These are phyloP conservation scores for Vaucheria bursata DNA, from an alignment of 352 stramenopile genomes.

Conservation along the genomic window DNA sequence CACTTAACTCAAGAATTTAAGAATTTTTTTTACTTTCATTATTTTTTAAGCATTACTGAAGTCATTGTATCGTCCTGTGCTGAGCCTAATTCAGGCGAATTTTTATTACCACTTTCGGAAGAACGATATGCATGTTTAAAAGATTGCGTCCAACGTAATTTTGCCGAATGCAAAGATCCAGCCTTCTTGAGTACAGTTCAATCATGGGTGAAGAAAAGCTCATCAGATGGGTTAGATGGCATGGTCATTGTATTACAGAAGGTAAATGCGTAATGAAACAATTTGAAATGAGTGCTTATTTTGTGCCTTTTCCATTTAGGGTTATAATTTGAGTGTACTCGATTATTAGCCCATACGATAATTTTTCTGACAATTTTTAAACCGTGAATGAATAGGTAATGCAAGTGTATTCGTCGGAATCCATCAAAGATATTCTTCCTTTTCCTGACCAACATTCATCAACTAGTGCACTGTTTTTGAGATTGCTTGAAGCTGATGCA, in stretches of 20 bases:
- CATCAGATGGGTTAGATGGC: constrained; percentile 29
- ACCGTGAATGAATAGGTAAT: too few relatives aligned
- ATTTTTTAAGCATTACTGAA: neutral
- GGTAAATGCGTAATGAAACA: too few relatives aligned
- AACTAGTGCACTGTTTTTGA: neutral
- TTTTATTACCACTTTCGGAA: constrained; percentile 36
- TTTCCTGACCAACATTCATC: neutral
- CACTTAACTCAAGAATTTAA: too few relatives aligned
- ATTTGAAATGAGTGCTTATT: too few relatives aligned
- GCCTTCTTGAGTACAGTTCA: constrained; percentile 25
- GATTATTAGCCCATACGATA: too few relatives aligned
- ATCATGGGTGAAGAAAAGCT: constrained; percentile 32
- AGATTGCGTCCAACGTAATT: constrained; percentile 26
- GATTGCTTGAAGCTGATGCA: neutral
- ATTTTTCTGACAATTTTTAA: too few relatives aligned
- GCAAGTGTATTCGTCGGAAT: constrained; percentile 34
- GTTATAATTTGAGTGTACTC: too few relatives aligned
- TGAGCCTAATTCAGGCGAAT: constrained; percentile 25
- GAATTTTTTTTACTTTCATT: too few relatives aligned
- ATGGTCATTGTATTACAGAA: constrained; percentile 43
- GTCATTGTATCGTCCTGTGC: constrained; percentile 10
- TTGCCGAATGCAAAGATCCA: neutral
- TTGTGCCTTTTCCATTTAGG: too few relatives aligned
- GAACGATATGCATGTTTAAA: constrained; percentile 21
- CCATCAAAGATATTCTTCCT: neutral